phyloP scores from a whole-genome alignment of 352 stramenopile species.

The Albugo laibachii region DNA sequence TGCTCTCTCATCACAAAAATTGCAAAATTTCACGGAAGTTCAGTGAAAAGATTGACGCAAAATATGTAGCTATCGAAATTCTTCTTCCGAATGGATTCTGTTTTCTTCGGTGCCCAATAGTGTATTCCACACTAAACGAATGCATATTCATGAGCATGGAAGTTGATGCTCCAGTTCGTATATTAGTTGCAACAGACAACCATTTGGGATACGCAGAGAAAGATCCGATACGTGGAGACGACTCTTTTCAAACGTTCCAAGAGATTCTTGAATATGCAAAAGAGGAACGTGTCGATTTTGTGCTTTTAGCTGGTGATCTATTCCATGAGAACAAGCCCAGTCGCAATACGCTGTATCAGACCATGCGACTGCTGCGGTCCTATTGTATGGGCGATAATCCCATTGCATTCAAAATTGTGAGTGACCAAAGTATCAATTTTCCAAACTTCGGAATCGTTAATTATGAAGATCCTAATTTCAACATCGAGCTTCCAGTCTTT shows the following conservation, averaged over 20 bases:
- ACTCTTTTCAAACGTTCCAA: slow-evolving; percentile 82
- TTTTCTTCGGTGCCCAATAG: too few species aligned
- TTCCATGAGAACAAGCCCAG: slow-evolving; percentile 99
- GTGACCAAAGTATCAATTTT: slow-evolving; percentile 82
- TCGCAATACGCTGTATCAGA: slow-evolving; percentile 88
- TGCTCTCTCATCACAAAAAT: too few species aligned
- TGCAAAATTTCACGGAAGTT: too few species aligned
- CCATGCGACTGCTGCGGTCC: slow-evolving; percentile 90
- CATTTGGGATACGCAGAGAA: slow-evolving; percentile 94
- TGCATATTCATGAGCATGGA: background rate
- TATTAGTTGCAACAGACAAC: slow-evolving; percentile 97
- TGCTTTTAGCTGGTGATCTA: slow-evolving; percentile 93
- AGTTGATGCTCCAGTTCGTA: slow-evolving; percentile 21
- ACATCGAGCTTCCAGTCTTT: slow-evolving; percentile 93
- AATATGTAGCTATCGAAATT: too few species aligned
- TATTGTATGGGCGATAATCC: slow-evolving; percentile 87
- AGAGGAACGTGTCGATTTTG: slow-evolving; percentile 68
- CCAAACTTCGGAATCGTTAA: slow-evolving; percentile 85
- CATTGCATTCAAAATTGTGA: slow-evolving; percentile 78
- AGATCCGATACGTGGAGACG: slow-evolving; percentile 86
- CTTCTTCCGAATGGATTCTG: too few species aligned
- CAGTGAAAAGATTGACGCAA: too few species aligned
- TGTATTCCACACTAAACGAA: too few species aligned
- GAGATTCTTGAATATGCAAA: slow-evolving; percentile 68
- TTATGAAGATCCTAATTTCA: slow-evolving; percentile 92